Percentiles rank a stretch among this genome's conserved stretches.
These are phyloP conservation scores for Mallotus repandus DNA, from an alignment of 441 rosid genomes.

Conservation along the genomic window DNA sequence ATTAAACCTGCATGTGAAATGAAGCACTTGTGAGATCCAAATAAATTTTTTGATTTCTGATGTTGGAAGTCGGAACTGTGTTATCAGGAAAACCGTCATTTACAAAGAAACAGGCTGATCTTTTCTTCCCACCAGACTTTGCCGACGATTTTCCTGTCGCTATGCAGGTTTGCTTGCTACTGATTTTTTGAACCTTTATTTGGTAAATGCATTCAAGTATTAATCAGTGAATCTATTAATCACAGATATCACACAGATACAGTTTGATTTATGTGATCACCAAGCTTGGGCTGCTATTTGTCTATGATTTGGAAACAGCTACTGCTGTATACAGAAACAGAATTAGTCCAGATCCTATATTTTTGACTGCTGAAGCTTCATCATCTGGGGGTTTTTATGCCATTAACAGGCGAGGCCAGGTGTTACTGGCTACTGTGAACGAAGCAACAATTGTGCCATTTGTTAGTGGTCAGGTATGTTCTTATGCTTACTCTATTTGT, in stretches of 20 bases:
- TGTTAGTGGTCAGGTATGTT: slow-evolving; percentile 93
- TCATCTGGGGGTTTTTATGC: slow-evolving; percentile 92
- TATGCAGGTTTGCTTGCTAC: slow-evolving; percentile 75
- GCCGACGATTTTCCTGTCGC: slow-evolving; percentile 99
- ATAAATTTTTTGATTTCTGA: background rate
- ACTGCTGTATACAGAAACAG: slow-evolving; percentile 97
- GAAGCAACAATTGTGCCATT: slow-evolving; percentile 95
- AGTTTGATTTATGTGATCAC: slow-evolving; percentile 93
- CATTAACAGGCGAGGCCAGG: slow-evolving; percentile 98
- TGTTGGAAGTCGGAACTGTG: background rate
- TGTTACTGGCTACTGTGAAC: slow-evolving; percentile 88
- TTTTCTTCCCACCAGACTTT: slow-evolving; percentile 99
- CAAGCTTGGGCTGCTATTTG: slow-evolving; percentile 98
- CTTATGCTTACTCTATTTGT: background rate
- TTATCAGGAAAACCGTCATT: slow-evolving; percentile 87
- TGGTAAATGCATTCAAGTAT: slow-evolving; percentile 22
- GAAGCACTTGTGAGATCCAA: background rate
- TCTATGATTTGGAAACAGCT: slow-evolving; percentile 98
- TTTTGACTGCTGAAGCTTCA: slow-evolving; percentile 95
- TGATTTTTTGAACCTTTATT: slow-evolving; percentile 7
- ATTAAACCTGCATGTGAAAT: background rate
- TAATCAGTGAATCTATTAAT: slow-evolving; percentile 30
- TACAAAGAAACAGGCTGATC: slow-evolving; percentile 97
- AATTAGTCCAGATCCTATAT: slow-evolving; percentile 98
- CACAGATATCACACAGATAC: slow-evolving; percentile 95